Evolutionary conservation across 2,329 filamentous ascomycete species (phyloP).

Genomic region (Calonectria pauciramosa): DNA sequence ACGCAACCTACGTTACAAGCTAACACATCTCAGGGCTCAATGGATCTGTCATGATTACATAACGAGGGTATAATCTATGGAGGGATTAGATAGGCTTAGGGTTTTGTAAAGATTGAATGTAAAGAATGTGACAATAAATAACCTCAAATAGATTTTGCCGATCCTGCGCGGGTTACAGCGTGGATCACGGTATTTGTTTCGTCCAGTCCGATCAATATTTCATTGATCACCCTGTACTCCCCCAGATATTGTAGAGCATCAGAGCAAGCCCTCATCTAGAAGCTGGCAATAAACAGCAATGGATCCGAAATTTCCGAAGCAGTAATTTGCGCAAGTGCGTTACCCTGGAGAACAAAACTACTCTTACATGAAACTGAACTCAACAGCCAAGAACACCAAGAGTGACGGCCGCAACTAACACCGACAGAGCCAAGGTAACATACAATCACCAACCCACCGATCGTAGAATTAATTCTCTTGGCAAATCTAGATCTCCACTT

Average conservation of each 20-base stretch:
- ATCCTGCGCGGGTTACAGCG: too few relatives aligned
- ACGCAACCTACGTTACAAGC: too few relatives aligned
- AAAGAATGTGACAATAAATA: too few relatives aligned
- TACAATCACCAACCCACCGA: neutral
- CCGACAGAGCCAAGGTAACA: neutral
- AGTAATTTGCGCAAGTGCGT: too few relatives aligned
- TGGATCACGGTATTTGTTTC: neutral
- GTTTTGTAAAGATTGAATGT: neutral
- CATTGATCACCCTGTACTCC: too few relatives aligned
- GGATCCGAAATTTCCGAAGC: too few relatives aligned
- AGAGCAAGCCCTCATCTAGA: too few relatives aligned
- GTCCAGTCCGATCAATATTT: neutral
- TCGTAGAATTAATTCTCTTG: neutral
- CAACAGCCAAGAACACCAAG: neutral
- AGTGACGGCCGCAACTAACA: too few relatives aligned
- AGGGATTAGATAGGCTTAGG: neutral
- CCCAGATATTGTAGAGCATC: too few relatives aligned
- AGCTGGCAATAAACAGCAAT: too few relatives aligned
- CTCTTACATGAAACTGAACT: neutral
- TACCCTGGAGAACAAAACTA: too few relatives aligned
- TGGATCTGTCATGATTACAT: neutral
- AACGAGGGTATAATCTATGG: neutral
- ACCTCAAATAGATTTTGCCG: too few relatives aligned
- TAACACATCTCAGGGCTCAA: neutral
- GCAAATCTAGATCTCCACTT: neutral